These are phyloP conservation scores for Talaromyces piceae DNA, from an alignment of 2,329 filamentous ascomycete species.

Conservation along the genomic window DNA sequence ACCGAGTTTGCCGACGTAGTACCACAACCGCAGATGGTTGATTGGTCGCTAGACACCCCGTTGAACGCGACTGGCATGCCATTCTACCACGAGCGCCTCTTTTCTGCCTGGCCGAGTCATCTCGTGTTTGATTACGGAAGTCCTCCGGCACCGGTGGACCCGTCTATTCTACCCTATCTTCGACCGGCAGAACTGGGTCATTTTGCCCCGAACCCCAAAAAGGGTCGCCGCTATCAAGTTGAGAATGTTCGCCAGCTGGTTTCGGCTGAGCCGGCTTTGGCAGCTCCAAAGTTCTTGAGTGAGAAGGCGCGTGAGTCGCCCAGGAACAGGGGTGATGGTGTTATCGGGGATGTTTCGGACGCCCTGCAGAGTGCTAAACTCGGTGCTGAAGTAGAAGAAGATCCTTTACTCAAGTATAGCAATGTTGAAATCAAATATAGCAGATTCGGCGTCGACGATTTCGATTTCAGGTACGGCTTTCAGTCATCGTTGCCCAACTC, in stretches of 20 bases:
- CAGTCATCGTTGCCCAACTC: not conserved
- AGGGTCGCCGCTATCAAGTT: slow-evolving; percentile 69
- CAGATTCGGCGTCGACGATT: slow-evolving; percentile 98
- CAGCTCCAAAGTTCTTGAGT: slow-evolving; percentile 85
- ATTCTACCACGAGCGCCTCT: slow-evolving; percentile 78
- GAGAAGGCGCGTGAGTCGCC: slow-evolving; percentile 70
- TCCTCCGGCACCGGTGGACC: slow-evolving; percentile 68
- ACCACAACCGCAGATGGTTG: slow-evolving; percentile 54
- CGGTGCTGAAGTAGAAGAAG: slow-evolving; percentile 64
- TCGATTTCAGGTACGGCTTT: slow-evolving; percentile 91
- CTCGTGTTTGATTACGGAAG: slow-evolving; percentile 78
- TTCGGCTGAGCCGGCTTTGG: slow-evolving; percentile 54
- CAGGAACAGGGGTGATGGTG: slow-evolving; percentile 32
- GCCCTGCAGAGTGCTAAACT: slow-evolving; percentile 62
- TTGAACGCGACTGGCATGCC: slow-evolving; percentile 84
- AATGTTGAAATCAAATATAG: slow-evolving; percentile 98
- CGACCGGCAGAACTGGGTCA: slow-evolving; percentile 67
- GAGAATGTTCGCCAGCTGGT: slow-evolving; percentile 64
- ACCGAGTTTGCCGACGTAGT: slow-evolving; percentile 68
- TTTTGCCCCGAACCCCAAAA: slow-evolving; percentile 69
- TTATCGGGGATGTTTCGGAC: slow-evolving; percentile 52
- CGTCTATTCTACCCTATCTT: slow-evolving; percentile 59
- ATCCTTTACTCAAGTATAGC: slow-evolving; percentile 81
- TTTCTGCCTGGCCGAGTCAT: slow-evolving; percentile 85
- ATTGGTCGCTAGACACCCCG: slow-evolving; percentile 68